Conservation (phyloP, 202 grass and related monocot species). For the Schoenoplectus tabernaemontani region DNA sequence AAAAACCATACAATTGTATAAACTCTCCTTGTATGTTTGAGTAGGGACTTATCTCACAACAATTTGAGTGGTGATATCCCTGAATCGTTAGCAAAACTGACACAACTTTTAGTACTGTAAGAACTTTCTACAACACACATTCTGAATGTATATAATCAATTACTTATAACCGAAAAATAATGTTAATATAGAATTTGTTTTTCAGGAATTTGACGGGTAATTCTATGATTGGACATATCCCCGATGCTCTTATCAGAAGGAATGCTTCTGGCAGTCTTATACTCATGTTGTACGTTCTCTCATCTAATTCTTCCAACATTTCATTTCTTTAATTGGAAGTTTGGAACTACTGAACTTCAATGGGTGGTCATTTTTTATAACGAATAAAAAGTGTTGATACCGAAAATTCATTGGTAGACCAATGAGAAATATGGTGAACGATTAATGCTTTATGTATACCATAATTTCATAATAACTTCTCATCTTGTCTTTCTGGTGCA, state of each 20-base stretch:
- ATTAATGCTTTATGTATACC: not conserved
- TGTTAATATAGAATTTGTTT: not conserved
- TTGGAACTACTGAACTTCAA: not conserved
- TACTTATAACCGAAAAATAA: not conserved
- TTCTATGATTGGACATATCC: slow-evolving; percentile 14
- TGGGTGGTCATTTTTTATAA: not conserved
- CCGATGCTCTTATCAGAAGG: slow-evolving; percentile 15
- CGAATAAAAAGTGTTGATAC: not conserved
- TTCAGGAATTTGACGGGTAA: slow-evolving; percentile 34
- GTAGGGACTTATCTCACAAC: slow-evolving; percentile 28
- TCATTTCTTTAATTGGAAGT: no score
- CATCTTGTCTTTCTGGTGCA: not conserved
- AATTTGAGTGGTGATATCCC: slow-evolving; percentile 33
- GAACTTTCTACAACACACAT: not conserved
- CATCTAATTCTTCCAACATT: not conserved
- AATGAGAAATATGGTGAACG: not conserved
- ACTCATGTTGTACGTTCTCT: slow-evolving; percentile 16
- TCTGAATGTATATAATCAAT: not conserved
- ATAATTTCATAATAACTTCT: not conserved
- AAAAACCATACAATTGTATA: not conserved
- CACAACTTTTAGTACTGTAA: slow-evolving; percentile 25
- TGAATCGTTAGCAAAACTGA: slow-evolving; percentile 7
- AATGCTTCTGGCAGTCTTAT: not conserved
- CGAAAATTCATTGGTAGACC: not conserved
- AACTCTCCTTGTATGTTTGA: not conserved